phyloP scores from a whole-genome alignment of 306 rosid genomes.

The Calophaca sinica region DNA sequence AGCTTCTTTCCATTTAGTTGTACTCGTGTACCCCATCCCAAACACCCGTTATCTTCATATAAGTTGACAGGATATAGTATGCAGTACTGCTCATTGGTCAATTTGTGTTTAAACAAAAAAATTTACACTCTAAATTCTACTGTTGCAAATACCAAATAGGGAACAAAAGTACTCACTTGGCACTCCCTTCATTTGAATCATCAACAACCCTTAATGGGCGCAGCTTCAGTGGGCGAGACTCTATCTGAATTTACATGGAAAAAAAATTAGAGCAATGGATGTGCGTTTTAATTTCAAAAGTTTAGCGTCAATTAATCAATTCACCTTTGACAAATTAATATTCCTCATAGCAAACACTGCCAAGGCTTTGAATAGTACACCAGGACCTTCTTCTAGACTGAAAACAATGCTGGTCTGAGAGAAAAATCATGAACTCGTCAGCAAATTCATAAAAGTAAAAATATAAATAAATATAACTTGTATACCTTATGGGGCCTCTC shows the following conservation, averaged over 20 bases:
- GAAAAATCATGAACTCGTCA: slow-evolving; percentile 36
- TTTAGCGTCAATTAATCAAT: slow-evolving; percentile 27
- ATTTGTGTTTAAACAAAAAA: slow-evolving; percentile 25
- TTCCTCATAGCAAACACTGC: slow-evolving; percentile 82
- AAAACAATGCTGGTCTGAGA: slow-evolving; percentile 86
- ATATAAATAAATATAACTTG: background rate
- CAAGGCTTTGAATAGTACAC: slow-evolving; percentile 86
- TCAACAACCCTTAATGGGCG: slow-evolving; percentile 76
- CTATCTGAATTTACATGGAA: slow-evolving; percentile 68
- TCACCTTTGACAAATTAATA: slow-evolving; percentile 78
- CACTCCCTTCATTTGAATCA: slow-evolving; percentile 78
- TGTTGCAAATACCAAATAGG: slow-evolving; percentile 28
- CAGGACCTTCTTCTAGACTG: slow-evolving; percentile 88
- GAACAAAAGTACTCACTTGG: slow-evolving; percentile 65
- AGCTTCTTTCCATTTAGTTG: slow-evolving; percentile 21
- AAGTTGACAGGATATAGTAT: slow-evolving; percentile 21
- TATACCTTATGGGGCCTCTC: slow-evolving; percentile 70
- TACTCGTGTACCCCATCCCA: slow-evolving; percentile 17
- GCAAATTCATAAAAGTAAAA: slow-evolving; percentile 8
- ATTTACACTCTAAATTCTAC: slow-evolving; percentile 26
- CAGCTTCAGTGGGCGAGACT: slow-evolving; percentile 80
- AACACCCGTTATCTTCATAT: slow-evolving; percentile 27
- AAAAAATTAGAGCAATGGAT: slow-evolving; percentile 18
- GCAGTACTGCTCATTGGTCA: slow-evolving; percentile 33
- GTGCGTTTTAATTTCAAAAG: slow-evolving; percentile 10